phyloP scores from a whole-genome alignment of 306 rosid genomes.

The Biancaea sappan region DNA sequence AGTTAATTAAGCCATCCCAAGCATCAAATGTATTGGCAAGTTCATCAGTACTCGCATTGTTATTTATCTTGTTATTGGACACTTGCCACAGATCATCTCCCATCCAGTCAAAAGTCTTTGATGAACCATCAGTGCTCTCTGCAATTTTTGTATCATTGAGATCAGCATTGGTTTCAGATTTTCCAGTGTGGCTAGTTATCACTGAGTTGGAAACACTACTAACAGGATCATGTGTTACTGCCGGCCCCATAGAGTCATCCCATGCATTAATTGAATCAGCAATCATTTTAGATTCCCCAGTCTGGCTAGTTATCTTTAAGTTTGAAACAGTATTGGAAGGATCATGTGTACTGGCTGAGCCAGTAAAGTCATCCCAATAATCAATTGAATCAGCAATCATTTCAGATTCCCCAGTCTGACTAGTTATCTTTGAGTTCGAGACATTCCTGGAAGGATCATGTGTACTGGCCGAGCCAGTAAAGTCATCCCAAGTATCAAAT shows the following conservation, averaged over 20 bases:
- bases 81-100: slow-evolving; percentile 53
- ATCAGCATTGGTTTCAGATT: slow-evolving; percentile 42
- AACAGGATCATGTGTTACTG: slow-evolving; percentile 46
- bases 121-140: slow-evolving; percentile 39
- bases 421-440: slow-evolving; percentile 42
- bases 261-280: slow-evolving; percentile 57
- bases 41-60: slow-evolving; percentile 33
- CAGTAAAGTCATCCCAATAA: slow-evolving; percentile 66
- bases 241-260: slow-evolving; percentile 70
- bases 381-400: slow-evolving; percentile 48
- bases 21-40: slow-evolving; percentile 51
- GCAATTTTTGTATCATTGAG: slow-evolving; percentile 35
- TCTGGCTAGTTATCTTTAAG: slow-evolving; percentile 37
- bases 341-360: slow-evolving; percentile 49
- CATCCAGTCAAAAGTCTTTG: slow-evolving; percentile 51
- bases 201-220: slow-evolving; percentile 44
- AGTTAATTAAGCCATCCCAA: slow-evolving; percentile 69
- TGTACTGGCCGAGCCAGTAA: slow-evolving; percentile 53
- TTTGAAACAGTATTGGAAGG: slow-evolving; percentile 44
- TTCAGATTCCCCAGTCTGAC: slow-evolving; percentile 43
- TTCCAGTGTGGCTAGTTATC: slow-evolving; percentile 43
- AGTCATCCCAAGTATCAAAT: slow-evolving; percentile 68
- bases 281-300: slow-evolving; percentile 40
- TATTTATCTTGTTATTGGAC: slow-evolving; percentile 43
- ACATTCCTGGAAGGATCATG: slow-evolving; percentile 41